Evolutionary conservation across 345 rosid genomes (phyloP).

Genomic region (Adansonia digitata): DNA sequence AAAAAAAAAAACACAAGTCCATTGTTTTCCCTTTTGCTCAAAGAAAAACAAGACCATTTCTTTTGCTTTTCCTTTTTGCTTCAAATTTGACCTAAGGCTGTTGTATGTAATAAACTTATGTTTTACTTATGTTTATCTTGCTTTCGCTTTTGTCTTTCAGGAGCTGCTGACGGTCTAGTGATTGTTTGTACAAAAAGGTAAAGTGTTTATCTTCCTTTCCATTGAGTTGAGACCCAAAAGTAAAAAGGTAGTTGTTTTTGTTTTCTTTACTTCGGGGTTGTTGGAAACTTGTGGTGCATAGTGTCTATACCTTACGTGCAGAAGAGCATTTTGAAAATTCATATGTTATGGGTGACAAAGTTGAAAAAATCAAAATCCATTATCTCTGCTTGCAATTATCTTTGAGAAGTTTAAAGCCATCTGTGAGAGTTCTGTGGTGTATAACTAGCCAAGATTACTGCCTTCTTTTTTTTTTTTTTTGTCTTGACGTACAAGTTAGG

Average conservation of each 20-base stretch:
- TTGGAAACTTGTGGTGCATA: slow-evolving; percentile 10
- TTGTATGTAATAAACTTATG: background rate
- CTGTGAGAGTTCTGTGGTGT: background rate
- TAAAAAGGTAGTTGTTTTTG: background rate
- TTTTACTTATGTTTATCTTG: background rate
- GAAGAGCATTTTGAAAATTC: slow-evolving; percentile 11
- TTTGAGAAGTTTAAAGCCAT: background rate
- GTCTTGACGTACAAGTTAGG: background rate
- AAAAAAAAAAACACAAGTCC: background rate
- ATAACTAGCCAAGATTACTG: background rate
- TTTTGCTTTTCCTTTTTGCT: background rate
- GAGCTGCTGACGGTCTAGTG: slow-evolving; percentile 43
- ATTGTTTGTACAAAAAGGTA: slow-evolving; percentile 2
- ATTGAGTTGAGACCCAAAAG: background rate
- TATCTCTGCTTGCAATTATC: background rate
- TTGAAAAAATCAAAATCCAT: background rate
- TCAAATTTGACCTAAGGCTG: background rate
- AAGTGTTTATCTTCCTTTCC: slow-evolving; percentile 12
- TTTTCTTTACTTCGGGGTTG: too few relatives aligned
- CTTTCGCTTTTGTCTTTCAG: slow-evolving; percentile 27
- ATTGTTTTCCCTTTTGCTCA: background rate
- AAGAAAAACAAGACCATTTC: background rate
- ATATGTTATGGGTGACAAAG: background rate
- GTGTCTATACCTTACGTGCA: background rate
- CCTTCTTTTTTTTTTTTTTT: background rate